Percentiles rank a stretch among this genome's conserved stretches.
phyloP scores from a whole-genome alignment of 2,329 filamentous ascomycete species.

The Raffaelea albimanens region DNA sequence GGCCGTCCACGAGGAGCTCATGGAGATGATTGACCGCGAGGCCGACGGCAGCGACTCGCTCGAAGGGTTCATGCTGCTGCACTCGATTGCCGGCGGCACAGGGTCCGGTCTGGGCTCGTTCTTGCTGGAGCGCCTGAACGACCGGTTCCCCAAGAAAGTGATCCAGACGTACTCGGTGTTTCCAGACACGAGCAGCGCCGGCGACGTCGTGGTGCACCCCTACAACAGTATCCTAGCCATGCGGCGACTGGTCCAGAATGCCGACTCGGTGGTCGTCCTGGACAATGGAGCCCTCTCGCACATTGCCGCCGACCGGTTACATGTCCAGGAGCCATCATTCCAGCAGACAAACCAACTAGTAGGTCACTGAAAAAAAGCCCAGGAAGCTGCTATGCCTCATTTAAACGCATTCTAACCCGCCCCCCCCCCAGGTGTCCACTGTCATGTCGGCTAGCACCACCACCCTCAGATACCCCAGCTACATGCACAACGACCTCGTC shows the following conservation, averaged over 20 bases:
- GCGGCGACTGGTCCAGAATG: slow-evolving; percentile 85
- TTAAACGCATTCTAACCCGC: not conserved
- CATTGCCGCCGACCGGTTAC: slow-evolving; percentile 88
- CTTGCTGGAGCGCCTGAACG: slow-evolving; percentile 88
- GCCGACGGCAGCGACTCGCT: slow-evolving; percentile 96
- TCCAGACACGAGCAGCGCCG: slow-evolving; percentile 77
- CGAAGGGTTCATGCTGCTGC: slow-evolving; percentile 98
- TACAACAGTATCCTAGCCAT: slow-evolving; percentile 96
- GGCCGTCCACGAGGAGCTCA: slow-evolving; percentile 86
- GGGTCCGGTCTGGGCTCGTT: slow-evolving; percentile 95
- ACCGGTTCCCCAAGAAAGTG: slow-evolving; percentile 96
- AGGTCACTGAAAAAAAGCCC: no score
- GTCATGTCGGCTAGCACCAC: slow-evolving; percentile 99
- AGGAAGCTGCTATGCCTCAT: not conserved
- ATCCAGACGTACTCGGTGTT: slow-evolving; percentile 99
- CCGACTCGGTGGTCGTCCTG: slow-evolving; percentile 92
- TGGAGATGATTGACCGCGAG: slow-evolving; percentile 99
- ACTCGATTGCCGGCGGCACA: slow-evolving; percentile 95
- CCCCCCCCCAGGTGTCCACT: slow-evolving; percentile 57
- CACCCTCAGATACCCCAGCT: slow-evolving; percentile 90
- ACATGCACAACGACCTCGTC: slow-evolving; percentile 99
- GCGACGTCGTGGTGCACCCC: slow-evolving; percentile 92
- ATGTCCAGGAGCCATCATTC: slow-evolving; percentile 92
- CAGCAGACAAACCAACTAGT: slow-evolving; percentile 95
- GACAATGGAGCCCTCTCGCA: slow-evolving; percentile 91